Percentiles rank a stretch among this genome's conserved stretches.
phyloP scores from a whole-genome alignment of 805 yeast genomes.

The Tetrapisispora pingtungensis region DNA sequence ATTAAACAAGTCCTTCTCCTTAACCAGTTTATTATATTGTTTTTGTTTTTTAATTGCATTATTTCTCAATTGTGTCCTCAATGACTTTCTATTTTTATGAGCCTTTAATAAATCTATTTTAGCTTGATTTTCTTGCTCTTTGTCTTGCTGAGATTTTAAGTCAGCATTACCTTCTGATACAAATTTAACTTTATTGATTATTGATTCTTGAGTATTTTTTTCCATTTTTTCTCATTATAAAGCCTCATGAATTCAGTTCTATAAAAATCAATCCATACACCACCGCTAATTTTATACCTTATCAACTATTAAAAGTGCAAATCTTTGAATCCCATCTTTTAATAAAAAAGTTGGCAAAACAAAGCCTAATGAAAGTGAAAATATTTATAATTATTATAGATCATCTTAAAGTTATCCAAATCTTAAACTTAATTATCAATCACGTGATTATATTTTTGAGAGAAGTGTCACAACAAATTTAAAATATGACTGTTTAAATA shows the following conservation, averaged over 20 bases:
- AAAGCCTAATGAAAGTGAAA: no score
- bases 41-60: conserved; percentile 23
- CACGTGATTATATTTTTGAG: no score
- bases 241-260: background rate
- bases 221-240: background rate
- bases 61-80: conserved; percentile 23
- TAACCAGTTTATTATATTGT: conserved; percentile 15
- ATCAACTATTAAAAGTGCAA: no score
- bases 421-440: no score
- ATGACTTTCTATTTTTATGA: conserved; percentile 18
- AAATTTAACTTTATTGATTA: conserved; percentile 8
- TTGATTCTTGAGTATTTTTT: background rate
- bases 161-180: conserved; percentile 25
- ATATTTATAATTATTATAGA: no score
- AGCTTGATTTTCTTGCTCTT: conserved; percentile 15
- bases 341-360: no score
- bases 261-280: no score
- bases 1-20: conserved; percentile 23
- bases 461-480: no score
- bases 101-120: conserved; percentile 16
- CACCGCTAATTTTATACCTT: no score
- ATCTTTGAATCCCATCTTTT: no score
- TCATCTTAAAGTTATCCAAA: background rate
- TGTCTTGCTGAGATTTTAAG: conserved; percentile 14
- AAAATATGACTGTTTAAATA: no score